Conservation (phyloP, 2,329 filamentous ascomycete species). For the Arthroderma sp. region DNA sequence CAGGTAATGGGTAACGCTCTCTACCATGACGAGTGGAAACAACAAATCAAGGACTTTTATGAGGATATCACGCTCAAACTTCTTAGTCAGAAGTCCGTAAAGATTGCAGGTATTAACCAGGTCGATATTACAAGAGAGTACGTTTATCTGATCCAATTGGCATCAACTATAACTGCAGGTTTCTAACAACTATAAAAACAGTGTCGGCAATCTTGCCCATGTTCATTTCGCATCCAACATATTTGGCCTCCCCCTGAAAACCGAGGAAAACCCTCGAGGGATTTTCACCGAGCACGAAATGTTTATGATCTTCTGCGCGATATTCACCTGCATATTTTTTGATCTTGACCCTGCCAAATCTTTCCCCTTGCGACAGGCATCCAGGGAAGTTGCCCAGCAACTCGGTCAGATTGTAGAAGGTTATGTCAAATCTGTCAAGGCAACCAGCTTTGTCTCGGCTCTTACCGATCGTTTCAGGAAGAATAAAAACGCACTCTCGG, state of each 20-base stretch:
- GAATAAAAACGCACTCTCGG: slow-evolving; percentile 43
- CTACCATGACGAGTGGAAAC: slow-evolving; percentile 12
- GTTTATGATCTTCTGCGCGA: slow-evolving; percentile 33
- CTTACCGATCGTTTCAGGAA: slow-evolving; percentile 35
- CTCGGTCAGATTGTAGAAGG: slow-evolving; percentile 28
- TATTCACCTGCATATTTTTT: slow-evolving; percentile 36
- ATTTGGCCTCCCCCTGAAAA: slow-evolving; percentile 15
- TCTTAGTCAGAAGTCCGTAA: slow-evolving; percentile 42
- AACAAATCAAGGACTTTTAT: slow-evolving; percentile 14
- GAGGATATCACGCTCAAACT: slow-evolving; percentile 13
- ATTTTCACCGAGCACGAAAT: slow-evolving; percentile 41
- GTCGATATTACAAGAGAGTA: slow-evolving; percentile 20
- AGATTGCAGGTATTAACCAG: slow-evolving; percentile 37
- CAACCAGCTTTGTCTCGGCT: slow-evolving; percentile 41
- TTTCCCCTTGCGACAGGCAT: slow-evolving; percentile 34
- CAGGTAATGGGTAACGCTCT: slow-evolving; percentile 13
- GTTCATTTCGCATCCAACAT: slow-evolving; percentile 16
- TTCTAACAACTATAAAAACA: neutral
- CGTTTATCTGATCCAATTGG: slow-evolving; percentile 11
- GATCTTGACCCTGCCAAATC: slow-evolving; percentile 36
- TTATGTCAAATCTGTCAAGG: slow-evolving; percentile 29
- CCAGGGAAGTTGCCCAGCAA: slow-evolving; percentile 27
- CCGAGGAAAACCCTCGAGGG: slow-evolving; percentile 16
- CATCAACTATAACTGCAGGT: neutral
- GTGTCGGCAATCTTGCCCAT: slow-evolving; percentile 16